Conservation (phyloP, 345 rosid species). For the Acer campestre region DNA sequence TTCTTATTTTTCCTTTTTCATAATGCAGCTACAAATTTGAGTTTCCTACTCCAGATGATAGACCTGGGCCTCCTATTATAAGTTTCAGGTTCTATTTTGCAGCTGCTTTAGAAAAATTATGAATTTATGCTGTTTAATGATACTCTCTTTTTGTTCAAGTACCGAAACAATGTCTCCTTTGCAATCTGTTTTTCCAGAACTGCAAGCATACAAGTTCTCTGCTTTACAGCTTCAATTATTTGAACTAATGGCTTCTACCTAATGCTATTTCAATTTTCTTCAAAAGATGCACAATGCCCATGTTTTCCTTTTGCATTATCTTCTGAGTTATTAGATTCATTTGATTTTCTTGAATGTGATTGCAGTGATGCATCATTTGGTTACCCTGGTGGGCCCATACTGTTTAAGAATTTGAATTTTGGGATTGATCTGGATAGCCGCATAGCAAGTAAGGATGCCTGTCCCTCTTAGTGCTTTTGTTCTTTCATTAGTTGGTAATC, state of each 20-base stretch:
- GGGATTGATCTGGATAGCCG: slow-evolving; percentile 99
- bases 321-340: not conserved
- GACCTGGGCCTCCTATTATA: slow-evolving; percentile 96
- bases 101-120: slow-evolving; percentile 14
- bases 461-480: not conserved
- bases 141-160: not conserved
- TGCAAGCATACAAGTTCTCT: not conserved
- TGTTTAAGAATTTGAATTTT: slow-evolving; percentile 93
- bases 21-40: slow-evolving; percentile 96
- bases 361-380: slow-evolving; percentile 98
- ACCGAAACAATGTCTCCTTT: not conserved
- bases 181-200: slow-evolving; percentile 6
- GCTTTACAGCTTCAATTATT: not conserved
- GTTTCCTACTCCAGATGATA: slow-evolving; percentile 98
- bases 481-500: not conserved
- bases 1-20: slow-evolving; percentile 21
- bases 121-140: slow-evolving; percentile 6
- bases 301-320: not conserved
- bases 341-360: slow-evolving; percentile 27
- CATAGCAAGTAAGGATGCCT: slow-evolving; percentile 79
- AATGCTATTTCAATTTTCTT: not conserved
- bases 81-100: slow-evolving; percentile 83
- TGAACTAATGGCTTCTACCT: slow-evolving; percentile 1
- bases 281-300: not conserved
- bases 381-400: slow-evolving; percentile 86